Evolutionary conservation across 805 yeast species (phyloP), one percentile per base, ranked within the genome.

Genomic region (Priceomyces carsonii): DNA sequence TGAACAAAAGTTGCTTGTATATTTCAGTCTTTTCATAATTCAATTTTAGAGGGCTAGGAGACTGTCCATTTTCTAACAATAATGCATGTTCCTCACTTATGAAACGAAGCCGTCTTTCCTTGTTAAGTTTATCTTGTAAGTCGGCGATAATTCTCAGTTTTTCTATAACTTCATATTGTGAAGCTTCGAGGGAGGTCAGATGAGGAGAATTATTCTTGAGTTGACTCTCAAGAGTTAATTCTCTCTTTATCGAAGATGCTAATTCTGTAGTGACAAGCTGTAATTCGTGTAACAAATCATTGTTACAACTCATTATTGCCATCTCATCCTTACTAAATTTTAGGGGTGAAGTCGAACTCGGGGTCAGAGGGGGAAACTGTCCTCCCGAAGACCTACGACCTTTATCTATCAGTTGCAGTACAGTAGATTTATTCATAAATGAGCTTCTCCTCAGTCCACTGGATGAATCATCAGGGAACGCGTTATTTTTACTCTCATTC

Each of bases 51-150:
- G 79, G 61, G 33, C 77, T 69, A 18, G 85, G 81, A 18, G 66
- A 54, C 33, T 63, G 59, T 8, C 79, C 77, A 44, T 73, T 65
- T 43, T 80, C 85, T 41, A 69, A 53, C 23, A 79, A 55, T 21
- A 83, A 51, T 0, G 81, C 75, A 45, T 82, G 80, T 43, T 83
- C 90, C 48, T 85, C 93, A 18, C 87, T 80, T 18, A 82, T 75
- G 44, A 74, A 79, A 34, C 95, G 61, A 37, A 78, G 72, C 44
- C 76, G 64, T 42, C 91, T 66, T 53, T 85, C 91, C 19, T 76
- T 78, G 36, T 75, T 77, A 38, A 85, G 53, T 41, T 75, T 73
- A 29, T 74, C 75, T 26, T 81, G 74, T 38, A 85, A 51, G 15
- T 73, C 73, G 1, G 75, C 66, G 18, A 83, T 71, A 20, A 42